Conservation (phyloP, 2,329 filamentous ascomycete genomes). For the Beauveria australis region DNA sequence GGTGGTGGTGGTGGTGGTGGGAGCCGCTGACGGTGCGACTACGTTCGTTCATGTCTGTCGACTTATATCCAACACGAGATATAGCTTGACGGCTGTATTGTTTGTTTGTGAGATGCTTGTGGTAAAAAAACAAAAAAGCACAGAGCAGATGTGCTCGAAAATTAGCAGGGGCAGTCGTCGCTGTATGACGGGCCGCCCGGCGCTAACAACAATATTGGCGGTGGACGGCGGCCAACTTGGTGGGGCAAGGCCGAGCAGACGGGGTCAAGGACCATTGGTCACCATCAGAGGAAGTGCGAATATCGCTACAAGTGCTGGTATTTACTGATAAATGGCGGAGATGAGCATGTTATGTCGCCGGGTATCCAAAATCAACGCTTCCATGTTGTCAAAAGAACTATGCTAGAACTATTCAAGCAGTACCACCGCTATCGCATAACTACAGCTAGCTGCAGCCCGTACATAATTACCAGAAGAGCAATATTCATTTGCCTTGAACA, state of each 20-base stretch:
- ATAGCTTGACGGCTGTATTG: background rate
- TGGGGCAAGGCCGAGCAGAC: background rate
- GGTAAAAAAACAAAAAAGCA: background rate
- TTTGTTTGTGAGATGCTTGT: background rate
- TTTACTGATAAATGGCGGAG: background rate
- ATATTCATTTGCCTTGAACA: background rate
- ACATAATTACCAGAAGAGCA: background rate
- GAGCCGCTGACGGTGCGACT: background rate
- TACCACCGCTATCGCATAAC: background rate
- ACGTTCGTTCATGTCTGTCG: conserved; percentile 9
- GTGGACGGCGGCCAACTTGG: conserved; percentile 18
- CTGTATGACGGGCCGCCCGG: background rate
- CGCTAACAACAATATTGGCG: conserved; percentile 10
- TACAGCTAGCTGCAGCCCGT: background rate
- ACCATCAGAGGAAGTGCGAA: background rate
- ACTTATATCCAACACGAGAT: background rate
- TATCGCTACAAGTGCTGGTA: no score
- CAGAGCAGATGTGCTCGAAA: background rate
- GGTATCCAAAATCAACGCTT: conserved; percentile 7
- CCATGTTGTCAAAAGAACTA: conserved; percentile 8
- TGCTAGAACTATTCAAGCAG: conserved; percentile 11
- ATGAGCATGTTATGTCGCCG: no score
- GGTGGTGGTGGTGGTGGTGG: background rate
- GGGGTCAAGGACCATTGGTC: background rate
- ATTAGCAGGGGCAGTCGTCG: background rate